Evolutionary conservation across 75 land plant genomes (phyloP).

Genomic region (Cupressus sempervirens): DNA sequence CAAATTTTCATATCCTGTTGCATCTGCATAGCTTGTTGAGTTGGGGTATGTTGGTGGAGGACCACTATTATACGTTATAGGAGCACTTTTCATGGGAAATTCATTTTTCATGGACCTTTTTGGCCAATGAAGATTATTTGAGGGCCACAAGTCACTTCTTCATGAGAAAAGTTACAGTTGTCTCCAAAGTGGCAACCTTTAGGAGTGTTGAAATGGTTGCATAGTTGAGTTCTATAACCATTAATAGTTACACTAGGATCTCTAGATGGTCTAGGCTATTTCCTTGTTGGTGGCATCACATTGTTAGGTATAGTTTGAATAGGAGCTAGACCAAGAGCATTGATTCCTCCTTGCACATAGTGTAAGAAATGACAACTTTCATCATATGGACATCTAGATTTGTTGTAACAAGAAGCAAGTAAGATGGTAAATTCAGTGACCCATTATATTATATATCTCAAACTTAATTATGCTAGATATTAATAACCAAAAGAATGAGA

Average conservation of each 20-base stretch:
- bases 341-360: slow-evolving; percentile 72
- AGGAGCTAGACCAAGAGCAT: slow-evolving; percentile 34
- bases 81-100: slow-evolving; percentile 1
- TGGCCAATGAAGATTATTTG: background rate
- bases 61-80: slow-evolving; percentile 8
- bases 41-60: background rate
- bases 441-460: background rate
- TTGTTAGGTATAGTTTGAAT: slow-evolving; percentile 21
- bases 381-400: slow-evolving; percentile 92
- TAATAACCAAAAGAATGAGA: too few species aligned
- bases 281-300: slow-evolving; percentile 19
- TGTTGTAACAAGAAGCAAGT: slow-evolving; percentile 33
- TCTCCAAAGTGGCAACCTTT: slow-evolving; percentile 84
- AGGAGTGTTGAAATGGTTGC: slow-evolving; percentile 51
- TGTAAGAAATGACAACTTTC: slow-evolving; percentile 89
- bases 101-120: background rate
- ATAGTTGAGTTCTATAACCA: slow-evolving; percentile 52
- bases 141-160: slow-evolving; percentile 49
- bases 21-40: background rate
- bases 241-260: too few species aligned
- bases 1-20: background rate
- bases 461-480: too few species aligned
- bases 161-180: slow-evolving; percentile 81
- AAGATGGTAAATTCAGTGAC: background rate
- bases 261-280: slow-evolving; percentile 14